These are phyloP conservation scores for Xanthoconium stramineum DNA, from an alignment of 768 basidiomycete species.

Conservation along the genomic window DNA sequence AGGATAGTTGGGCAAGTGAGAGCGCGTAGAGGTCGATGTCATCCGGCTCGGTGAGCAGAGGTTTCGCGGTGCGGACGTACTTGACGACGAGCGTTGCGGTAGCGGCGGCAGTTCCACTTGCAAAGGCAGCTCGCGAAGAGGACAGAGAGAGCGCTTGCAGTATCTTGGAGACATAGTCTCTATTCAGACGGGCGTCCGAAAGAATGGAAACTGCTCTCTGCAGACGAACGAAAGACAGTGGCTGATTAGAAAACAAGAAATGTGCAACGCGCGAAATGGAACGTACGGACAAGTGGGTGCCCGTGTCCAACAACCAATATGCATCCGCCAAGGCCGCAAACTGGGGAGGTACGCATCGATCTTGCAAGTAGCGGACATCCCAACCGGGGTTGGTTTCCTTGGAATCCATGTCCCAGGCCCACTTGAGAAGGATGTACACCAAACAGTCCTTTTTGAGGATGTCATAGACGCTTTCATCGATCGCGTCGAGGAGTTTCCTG, in stretches of 20 bases:
- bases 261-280: background rate
- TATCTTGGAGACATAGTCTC: conserved; percentile 78
- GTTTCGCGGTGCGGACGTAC: conserved; percentile 76
- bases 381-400: conserved; percentile 35
- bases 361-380: conserved; percentile 43
- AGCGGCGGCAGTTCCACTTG: conserved; percentile 6
- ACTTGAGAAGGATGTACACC: conserved; percentile 78
- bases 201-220: conserved; percentile 72
- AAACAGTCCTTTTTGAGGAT: conserved; percentile 76
- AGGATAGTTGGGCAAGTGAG: conserved; percentile 61
- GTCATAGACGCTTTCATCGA: conserved; percentile 64
- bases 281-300: conserved; percentile 61
- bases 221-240: background rate
- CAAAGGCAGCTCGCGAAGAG: conserved; percentile 38
- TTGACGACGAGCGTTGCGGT: conserved; percentile 51
- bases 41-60: conserved; percentile 61
- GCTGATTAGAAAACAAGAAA: background rate
- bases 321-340: conserved; percentile 76
- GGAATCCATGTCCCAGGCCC: conserved; percentile 70
- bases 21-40: conserved; percentile 70
- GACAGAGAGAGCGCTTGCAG: conserved; percentile 51
- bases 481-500: conserved; percentile 55
- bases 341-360: conserved; percentile 69
- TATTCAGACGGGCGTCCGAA: conserved; percentile 69
- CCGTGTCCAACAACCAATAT: conserved; percentile 80